Evolutionary conservation across 2,329 filamentous ascomycete species (phyloP), one percentile per base, ranked within the genome.

Genomic region (Stagonosporopsis rhizophila): DNA sequence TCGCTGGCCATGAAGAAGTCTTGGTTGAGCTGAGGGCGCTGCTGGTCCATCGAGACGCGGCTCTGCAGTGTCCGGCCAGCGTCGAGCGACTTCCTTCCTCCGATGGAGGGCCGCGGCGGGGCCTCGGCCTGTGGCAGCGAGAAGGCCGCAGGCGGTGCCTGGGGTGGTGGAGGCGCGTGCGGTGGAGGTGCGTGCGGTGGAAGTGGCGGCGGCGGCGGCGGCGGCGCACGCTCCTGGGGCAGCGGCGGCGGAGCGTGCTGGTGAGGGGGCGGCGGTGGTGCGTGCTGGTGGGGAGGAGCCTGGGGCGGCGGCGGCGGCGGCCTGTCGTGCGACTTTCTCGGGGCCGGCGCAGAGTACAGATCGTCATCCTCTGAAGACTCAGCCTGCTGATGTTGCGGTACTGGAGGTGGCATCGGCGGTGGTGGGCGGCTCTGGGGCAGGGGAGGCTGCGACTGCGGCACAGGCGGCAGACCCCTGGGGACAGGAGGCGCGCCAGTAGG

Each of bases 1-100:
- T 98, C 93, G 52, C 88, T 88, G 37, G 95, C 95, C 60, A 98
- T 94, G 70, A 88, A 96, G 70, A 88, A 96, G 1, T 92, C 91
- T 40, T 89, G 87, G 56, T 87, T 83, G 8, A 49, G 12, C 6
- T 88, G 89, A 1, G 91, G 88, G 42, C 94, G 86, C 35, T 84
- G 77, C 52, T 90, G 80, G 64, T 99, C 95, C 76, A 90, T 86
- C 3, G 92, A 96, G 56, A 83, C 78, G 51, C 87, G 83, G 23
- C 79, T 71, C 49, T 75, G 78, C 25, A 79, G 73, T 15, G 76
- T 77, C 57, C 89, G 83, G 32, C 83, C 79, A 12, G 88, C 77
- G 67, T 95, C 91, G 47, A 88, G 67, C 12, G 89, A 92, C 69
- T 85, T 84, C 44, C 87, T 83, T 7, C 17, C 47, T 1, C 53